Percentiles rank a stretch among this genome's conserved stretches.
Conservation (phyloP, 202 grass and related monocot genomes). For the Musa balbisiana region DNA sequence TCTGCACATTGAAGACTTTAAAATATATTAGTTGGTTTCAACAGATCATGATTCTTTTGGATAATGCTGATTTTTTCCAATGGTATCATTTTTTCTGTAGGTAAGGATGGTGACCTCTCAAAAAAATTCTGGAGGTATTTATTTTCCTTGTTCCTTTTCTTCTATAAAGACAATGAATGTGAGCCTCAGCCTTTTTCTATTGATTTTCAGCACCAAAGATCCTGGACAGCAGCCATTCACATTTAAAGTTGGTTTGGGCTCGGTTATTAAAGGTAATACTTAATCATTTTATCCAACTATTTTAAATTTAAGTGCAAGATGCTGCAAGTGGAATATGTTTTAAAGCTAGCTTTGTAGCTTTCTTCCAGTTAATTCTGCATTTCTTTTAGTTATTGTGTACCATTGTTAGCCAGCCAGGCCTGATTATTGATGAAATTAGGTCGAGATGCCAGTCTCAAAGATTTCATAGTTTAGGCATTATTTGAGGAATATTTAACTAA, state of each 20-base stretch:
- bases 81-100: conserved; percentile 27
- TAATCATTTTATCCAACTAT: neutral
- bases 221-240: conserved; percentile 70
- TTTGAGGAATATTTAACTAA: too few relatives aligned
- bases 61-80: neutral
- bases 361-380: too few relatives aligned
- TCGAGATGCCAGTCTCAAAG: too few relatives aligned
- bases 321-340: too few relatives aligned
- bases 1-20: too few relatives aligned
- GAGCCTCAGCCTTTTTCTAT: neutral
- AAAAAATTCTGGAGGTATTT: conserved; percentile 92
- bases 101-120: conserved; percentile 77
- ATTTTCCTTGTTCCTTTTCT: neutral
- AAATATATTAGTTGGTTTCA: too few relatives aligned
- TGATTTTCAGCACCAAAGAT: conserved; percentile 75
- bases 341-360: too few relatives aligned
- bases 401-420: too few relatives aligned
- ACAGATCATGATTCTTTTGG: neutral
- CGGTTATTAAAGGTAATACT: conserved; percentile 72
- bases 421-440: too few relatives aligned
- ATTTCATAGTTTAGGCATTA: too few relatives aligned
- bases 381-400: too few relatives aligned
- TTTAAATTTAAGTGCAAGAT: neutral
- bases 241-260: conserved; percentile 72
- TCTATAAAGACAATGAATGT: neutral